Evolutionary conservation across 208 protist genomes (phyloP), one percentile per base, ranked within the genome.

Genomic region (Herpetomonas tarakana): DNA sequence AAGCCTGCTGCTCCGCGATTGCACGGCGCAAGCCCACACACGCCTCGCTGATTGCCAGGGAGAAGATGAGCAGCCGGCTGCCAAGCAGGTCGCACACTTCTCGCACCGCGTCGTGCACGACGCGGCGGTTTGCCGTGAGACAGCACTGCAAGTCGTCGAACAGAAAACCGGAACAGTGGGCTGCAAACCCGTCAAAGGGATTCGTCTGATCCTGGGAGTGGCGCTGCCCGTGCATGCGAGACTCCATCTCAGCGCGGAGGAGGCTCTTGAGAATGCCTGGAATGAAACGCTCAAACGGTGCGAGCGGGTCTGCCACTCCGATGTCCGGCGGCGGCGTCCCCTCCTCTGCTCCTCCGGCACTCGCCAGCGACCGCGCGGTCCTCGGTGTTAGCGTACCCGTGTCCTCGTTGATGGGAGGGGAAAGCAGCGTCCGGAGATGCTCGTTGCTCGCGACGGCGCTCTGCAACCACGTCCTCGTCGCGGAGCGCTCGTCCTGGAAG

Each of bases 91-190:
- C 58, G 51, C 71, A 78, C 14, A 79, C 76, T 27, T 71, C 69
- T 38, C 63, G 35, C 35, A 92, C 52, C 6, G 78, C 62, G 46
- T 80, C 61, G 39, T 84, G 76, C 22, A 96, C 44, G 2, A 58
- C 55, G 50, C 77, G 71, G 26, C 54, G 38, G 58, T 96, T 76
- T 4, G 62, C 46, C 6, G 79, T 71, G 19, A 96, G 58, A 41
- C 61, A 62, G 44, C 74, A 93, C 28, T 25, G 47, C 39, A 92
- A n/a, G 58, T 83, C 83, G 57, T 96, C 90, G 1, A 96, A 58
- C 16, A 96, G 52, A 49, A 93, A 72, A 62, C 78, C 58, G 9
- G 57, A 38, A 4, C 29, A 9, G 2, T 22, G 19, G 18, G 49
- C 22, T 30, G 38, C 30, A 22, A n/a, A n/a, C 35, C 18, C 19